phyloP scores from a whole-genome alignment of 257 asterid genomes.

The Solanum sejunctum region DNA sequence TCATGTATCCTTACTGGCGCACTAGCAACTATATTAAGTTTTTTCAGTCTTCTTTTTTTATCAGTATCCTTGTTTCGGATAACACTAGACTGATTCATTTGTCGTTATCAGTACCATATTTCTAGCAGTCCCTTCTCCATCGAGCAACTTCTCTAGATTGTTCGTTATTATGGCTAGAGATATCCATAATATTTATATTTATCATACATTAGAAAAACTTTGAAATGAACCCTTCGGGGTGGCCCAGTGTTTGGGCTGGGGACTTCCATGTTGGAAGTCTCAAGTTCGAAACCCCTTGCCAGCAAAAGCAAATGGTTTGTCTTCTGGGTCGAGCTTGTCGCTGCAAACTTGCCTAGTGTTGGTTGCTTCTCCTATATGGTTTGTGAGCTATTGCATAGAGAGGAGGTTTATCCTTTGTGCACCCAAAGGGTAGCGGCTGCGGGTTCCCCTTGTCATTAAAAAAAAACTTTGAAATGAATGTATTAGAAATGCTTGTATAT shows the following conservation, averaged over 20 bases:
- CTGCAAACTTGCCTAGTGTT: too few relatives aligned
- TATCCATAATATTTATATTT: not conserved
- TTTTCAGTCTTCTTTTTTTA: not conserved
- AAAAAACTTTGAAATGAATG: not conserved
- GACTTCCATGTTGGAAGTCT: too few relatives aligned
- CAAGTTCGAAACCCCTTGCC: too few relatives aligned
- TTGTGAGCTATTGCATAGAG: too few relatives aligned
- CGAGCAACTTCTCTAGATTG: not conserved
- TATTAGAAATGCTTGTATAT: not conserved
- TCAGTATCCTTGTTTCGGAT: not conserved
- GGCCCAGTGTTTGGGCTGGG: too few relatives aligned
- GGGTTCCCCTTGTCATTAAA: too few relatives aligned
- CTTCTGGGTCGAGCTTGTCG: too few relatives aligned
- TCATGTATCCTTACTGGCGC: not conserved
- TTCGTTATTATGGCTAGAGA: not conserved
- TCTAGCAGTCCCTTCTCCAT: not conserved
- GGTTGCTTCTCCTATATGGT: too few relatives aligned
- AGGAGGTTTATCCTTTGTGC: too few relatives aligned
- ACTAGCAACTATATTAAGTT: not conserved
- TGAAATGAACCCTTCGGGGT: too few relatives aligned
- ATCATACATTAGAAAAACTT: not conserved
- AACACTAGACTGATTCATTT: not conserved
- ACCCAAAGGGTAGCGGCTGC: too few relatives aligned
- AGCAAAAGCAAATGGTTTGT: too few relatives aligned
- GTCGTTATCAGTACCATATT: not conserved